A percentile compares a stretch with the other conserved stretches of the same genome.
These are phyloP conservation scores for Capsella bursapastoris DNA, from an alignment of 345 rosid species.

Conservation along the genomic window DNA sequence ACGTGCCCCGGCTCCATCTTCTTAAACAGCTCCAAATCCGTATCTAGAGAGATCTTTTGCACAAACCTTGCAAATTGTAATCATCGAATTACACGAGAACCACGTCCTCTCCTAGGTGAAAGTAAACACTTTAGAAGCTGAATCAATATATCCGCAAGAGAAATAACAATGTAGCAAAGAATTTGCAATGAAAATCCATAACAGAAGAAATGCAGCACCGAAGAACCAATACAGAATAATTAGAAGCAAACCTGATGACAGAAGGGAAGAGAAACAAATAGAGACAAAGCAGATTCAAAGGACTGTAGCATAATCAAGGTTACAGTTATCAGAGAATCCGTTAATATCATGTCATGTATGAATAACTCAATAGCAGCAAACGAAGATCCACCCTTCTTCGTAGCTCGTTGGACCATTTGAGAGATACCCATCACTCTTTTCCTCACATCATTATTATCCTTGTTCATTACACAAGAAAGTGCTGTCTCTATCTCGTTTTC, in stretches of 20 bases:
- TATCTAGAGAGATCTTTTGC: constrained; percentile 54
- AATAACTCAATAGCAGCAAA: not conserved
- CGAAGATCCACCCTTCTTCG: constrained; percentile 43
- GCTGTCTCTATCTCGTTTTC: constrained; percentile 45
- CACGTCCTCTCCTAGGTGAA: constrained; percentile 53
- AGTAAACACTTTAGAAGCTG: constrained; percentile 52
- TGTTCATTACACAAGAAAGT: constrained; percentile 32
- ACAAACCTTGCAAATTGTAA: constrained; percentile 49
- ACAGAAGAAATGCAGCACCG: too few species aligned
- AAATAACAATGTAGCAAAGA: constrained; percentile 65
- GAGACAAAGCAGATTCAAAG: too few species aligned
- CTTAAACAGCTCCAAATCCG: constrained; percentile 56
- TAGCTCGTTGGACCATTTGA: constrained; percentile 32
- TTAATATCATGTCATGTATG: too few species aligned
- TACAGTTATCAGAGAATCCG: too few species aligned
- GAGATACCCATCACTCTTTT: constrained; percentile 38
- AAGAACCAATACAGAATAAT: too few species aligned
- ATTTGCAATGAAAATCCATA: constrained; percentile 46
- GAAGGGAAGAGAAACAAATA: too few species aligned
- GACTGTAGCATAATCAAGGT: too few species aligned
- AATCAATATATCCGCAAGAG: constrained; percentile 57
- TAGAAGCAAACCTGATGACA: too few species aligned
- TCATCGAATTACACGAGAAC: constrained; percentile 81
- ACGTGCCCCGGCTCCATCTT: constrained; percentile 52
- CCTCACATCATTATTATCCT: constrained; percentile 33